phyloP scores from a whole-genome alignment of 495 filamentous ascomycete genomes.

The Lophium mytilinum region DNA sequence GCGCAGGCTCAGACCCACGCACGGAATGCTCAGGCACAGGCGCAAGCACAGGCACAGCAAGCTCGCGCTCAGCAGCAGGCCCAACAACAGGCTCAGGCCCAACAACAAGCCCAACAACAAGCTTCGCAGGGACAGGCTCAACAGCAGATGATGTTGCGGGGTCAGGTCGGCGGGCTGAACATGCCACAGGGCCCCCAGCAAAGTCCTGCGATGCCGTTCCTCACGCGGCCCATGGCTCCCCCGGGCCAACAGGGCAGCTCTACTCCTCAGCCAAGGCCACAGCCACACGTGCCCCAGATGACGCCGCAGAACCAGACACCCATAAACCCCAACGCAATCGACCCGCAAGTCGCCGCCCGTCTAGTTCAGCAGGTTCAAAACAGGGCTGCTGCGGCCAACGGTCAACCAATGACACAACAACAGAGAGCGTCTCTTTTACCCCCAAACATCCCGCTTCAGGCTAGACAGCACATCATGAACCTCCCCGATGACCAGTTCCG shows the following conservation, averaged over 20 bases:
- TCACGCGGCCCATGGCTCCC: constrained; percentile 51
- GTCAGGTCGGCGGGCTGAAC: constrained; percentile 41
- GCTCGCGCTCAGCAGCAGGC: constrained; percentile 36
- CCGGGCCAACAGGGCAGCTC: constrained; percentile 23
- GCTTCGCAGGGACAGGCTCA: constrained; percentile 37
- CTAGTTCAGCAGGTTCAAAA: constrained; percentile 23
- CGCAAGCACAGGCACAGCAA: constrained; percentile 33
- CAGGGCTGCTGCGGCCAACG: constrained; percentile 9
- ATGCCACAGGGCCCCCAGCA: constrained; percentile 41
- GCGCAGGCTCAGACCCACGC: constrained; percentile 38
- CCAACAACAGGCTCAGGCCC: constrained; percentile 18
- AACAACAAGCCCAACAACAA: constrained; percentile 35
- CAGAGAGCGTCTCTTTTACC: constrained; percentile 10
- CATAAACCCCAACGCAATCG: neutral
- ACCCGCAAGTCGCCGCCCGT: constrained; percentile 18
- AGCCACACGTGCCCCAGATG: constrained; percentile 14
- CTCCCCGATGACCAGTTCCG: constrained; percentile 17
- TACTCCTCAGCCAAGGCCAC: constrained; percentile 24
- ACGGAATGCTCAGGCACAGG: constrained; percentile 23
- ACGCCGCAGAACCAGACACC: constrained; percentile 14
- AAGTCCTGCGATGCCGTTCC: constrained; percentile 50
- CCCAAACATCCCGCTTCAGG: constrained; percentile 12
- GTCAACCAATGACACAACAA: constrained; percentile 17
- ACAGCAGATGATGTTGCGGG: constrained; percentile 37
- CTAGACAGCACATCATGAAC: constrained; percentile 21